phyloP scores from a whole-genome alignment of 2,329 filamentous ascomycete genomes.

The Erysiphe pulchra region DNA sequence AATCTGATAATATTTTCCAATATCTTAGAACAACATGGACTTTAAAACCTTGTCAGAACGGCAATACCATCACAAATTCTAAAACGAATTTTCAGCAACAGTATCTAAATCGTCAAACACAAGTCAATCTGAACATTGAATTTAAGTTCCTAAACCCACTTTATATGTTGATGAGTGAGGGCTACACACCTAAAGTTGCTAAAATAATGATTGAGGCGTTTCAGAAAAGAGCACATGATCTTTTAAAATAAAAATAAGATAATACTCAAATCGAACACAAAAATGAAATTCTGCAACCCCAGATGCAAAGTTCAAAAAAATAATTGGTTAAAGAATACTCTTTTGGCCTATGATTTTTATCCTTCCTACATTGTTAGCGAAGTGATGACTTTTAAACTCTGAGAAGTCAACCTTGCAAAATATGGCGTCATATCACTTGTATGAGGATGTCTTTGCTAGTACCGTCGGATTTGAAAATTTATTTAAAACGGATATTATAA shows the following conservation, averaged over 20 bases:
- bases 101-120: constrained; percentile 25
- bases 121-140: constrained; percentile 50
- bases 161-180: constrained; percentile 57
- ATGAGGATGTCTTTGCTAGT: too few species aligned
- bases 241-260: background rate
- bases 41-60: constrained; percentile 24
- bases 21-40: constrained; percentile 47
- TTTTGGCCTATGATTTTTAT: too few species aligned
- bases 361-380: too few species aligned
- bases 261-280: background rate
- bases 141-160: constrained; percentile 79
- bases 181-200: constrained; percentile 63
- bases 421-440: too few species aligned
- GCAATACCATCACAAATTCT: constrained; percentile 17
- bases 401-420: too few species aligned
- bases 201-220: constrained; percentile 83
- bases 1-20: constrained; percentile 31
- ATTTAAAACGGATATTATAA: too few species aligned
- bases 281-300: background rate
- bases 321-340: too few species aligned
- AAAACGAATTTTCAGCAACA: constrained; percentile 8
- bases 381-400: too few species aligned
- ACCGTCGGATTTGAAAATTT: too few species aligned
- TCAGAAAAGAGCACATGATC: constrained; percentile 39
- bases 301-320: too few species aligned